Base-by-base conservation (phyloP, 805 yeast species). In the Kregervanrija delftensis region DNA sequence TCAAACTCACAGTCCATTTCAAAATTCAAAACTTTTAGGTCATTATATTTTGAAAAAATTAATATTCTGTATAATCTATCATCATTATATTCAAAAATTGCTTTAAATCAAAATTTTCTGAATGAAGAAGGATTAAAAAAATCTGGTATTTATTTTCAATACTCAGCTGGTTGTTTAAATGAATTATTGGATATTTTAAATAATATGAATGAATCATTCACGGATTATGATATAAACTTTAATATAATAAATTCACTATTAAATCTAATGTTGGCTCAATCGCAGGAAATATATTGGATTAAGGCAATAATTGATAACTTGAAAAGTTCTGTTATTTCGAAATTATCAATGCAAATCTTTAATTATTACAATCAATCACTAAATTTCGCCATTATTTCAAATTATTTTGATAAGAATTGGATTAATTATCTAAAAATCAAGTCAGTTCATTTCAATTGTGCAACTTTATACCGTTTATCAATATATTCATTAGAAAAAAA, bases 271-370 rank as follows among this genome's bases (percentile, higher is more conserved):
- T 57, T 85, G 35, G 93, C 95, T 0, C 96, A 87, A 55, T 93
- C 96, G 0, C 96, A 89, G 61, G 96, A 90, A 57, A 72, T 79
- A 11, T 78, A 83, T 41, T 89, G 96, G 96, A 79, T 75, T 40
- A 81, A 81, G 54, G 88, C 96, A 0, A 61, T 69, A 0, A 60
- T 64, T 34, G 66, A 63, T 16, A 65, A 68, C 11, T 56, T 77
- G 54, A 83, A 80, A 53, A 79, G 84, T 55, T 66, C 82, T 0
- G 66, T 79, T 4, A 63, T 89, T 3, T 73, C 93, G 1, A 76
- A 79, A 52, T 63, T 90, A 38, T 75, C 96, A 0, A 61, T 68
- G 5, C 87, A 82, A 54, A 82, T 79, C 0, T 68, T 85, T 0
- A 71, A 71, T 2, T 77, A 66, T 44, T 90, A 88, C 54, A 55